A percentile compares a stretch with the other conserved stretches of the same genome.
Evolutionary conservation across 2,329 filamentous ascomycete species (phyloP).

Genomic region (Alternaria longipes): DNA sequence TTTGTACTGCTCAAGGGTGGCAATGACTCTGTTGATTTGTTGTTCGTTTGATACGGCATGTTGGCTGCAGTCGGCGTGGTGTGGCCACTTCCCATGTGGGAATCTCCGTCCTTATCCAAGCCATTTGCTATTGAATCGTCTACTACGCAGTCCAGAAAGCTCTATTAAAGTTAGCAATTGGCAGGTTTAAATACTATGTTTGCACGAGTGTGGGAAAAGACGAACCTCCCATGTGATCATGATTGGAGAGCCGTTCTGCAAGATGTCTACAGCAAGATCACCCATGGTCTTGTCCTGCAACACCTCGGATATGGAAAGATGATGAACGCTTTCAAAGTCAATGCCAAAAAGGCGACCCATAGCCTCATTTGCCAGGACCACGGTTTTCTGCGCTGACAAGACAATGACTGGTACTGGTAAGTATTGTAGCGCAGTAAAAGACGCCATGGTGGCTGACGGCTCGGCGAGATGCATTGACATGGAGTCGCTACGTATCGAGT

Average conservation of each 20-base stretch:
- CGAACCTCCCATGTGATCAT: conserved; percentile 61
- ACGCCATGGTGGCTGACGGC: conserved; percentile 41
- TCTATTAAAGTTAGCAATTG: conserved; percentile 33
- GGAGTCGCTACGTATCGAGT: conserved; percentile 44
- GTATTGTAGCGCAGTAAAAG: conserved; percentile 70
- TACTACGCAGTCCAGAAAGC: conserved; percentile 56
- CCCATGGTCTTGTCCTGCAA: conserved; percentile 72
- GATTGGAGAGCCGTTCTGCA: conserved; percentile 69
- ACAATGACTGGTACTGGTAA: conserved; percentile 77
- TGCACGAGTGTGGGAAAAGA: neutral
- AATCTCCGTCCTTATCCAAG: conserved; percentile 22
- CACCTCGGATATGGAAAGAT: conserved; percentile 63
- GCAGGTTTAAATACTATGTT: neutral
- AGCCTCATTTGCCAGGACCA: conserved; percentile 78
- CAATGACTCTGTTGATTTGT: conserved; percentile 20
- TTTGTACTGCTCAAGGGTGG: conserved; percentile 47
- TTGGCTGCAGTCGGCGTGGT: conserved; percentile 41
- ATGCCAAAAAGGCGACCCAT: conserved; percentile 75
- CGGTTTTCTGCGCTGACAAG: conserved; percentile 72
- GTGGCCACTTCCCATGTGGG: conserved; percentile 32
- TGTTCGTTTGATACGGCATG: conserved; percentile 11
- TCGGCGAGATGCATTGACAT: conserved; percentile 42
- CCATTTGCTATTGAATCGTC: conserved; percentile 44
- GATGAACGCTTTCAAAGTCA: conserved; percentile 55
- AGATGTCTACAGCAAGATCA: conserved; percentile 76